A percentile compares a stretch with the other conserved stretches of the same genome.
phyloP scores from a whole-genome alignment of 768 basidiomycete species.

The Rhizopogon roseolus region DNA sequence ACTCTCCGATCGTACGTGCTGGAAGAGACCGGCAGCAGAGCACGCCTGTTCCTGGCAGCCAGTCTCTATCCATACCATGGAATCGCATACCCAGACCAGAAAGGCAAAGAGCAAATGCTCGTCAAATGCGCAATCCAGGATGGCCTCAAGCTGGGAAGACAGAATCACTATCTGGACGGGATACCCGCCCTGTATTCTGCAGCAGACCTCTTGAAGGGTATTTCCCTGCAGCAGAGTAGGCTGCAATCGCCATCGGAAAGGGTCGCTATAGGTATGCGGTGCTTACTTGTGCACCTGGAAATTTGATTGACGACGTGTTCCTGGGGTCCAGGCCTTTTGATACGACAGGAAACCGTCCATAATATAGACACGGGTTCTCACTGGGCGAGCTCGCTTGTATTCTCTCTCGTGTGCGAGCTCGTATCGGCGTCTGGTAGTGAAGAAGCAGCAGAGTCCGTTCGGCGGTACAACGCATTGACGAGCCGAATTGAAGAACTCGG shows the following conservation, averaged over 20 bases:
- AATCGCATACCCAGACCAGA: conserved; percentile 56
- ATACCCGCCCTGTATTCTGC: conserved; percentile 64
- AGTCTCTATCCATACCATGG: conserved; percentile 67
- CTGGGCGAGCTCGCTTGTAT: conserved; percentile 71
- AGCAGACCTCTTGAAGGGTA: conserved; percentile 34
- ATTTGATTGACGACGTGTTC: not conserved
- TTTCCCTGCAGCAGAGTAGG: conserved; percentile 26
- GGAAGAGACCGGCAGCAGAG: conserved; percentile 28
- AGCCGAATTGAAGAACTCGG: conserved; percentile 55
- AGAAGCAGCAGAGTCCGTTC: conserved; percentile 43
- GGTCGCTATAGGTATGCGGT: conserved; percentile 50
- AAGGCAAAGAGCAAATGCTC: conserved; percentile 54
- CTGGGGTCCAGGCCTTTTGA: conserved; percentile 47
- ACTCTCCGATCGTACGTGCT: conserved; percentile 29
- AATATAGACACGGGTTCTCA: conserved; percentile 54
- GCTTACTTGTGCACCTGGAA: not conserved
- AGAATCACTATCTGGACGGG: conserved; percentile 74
- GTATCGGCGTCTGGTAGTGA: conserved; percentile 34
- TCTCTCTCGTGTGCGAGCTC: conserved; percentile 72
- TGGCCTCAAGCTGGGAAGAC: conserved; percentile 77
- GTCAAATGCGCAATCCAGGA: conserved; percentile 75
- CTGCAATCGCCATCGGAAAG: conserved; percentile 43
- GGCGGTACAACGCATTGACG: conserved; percentile 63
- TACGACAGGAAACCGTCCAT: conserved; percentile 66
- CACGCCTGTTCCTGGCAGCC: conserved; percentile 76